These are phyloP conservation scores for Thelephora aurantiotincta DNA, from an alignment of 768 basidiomycete species.

Conservation along the genomic window DNA sequence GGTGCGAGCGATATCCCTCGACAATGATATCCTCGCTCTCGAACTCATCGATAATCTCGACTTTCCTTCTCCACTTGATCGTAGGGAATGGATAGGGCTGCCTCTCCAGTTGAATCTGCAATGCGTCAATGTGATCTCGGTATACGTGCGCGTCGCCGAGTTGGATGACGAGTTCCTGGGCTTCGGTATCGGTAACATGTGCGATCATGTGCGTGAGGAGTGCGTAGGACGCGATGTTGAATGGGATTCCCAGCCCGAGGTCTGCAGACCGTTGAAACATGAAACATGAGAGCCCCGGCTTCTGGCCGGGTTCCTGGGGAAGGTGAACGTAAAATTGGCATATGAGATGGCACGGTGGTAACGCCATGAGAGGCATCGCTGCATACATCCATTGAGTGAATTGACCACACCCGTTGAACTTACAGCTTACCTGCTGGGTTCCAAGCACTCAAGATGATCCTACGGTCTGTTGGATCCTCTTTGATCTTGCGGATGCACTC, in stretches of 20 bases:
- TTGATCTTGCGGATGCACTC: constrained; percentile 89
- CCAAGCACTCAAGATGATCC: constrained; percentile 95
- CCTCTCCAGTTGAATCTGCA: constrained; percentile 67
- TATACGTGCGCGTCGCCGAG: constrained; percentile 98
- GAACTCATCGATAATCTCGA: constrained; percentile 70
- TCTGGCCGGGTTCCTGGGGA: constrained; percentile 37
- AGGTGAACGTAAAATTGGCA: constrained; percentile 98
- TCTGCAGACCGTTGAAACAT: constrained; percentile 99
- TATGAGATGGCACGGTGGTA: constrained; percentile 97
- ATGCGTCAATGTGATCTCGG: constrained; percentile 79
- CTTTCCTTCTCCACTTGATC: constrained; percentile 54
- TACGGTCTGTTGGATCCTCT: constrained; percentile 82
- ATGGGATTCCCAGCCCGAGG: constrained; percentile 92
- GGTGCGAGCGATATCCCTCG: constrained; percentile 76
- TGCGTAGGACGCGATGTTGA: constrained; percentile 98
- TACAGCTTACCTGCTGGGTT: constrained; percentile 78
- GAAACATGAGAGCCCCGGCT: constrained; percentile 76
- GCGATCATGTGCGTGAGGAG: constrained; percentile 97
- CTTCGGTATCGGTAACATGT: constrained; percentile 72
- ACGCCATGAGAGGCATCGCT: constrained; percentile 93
- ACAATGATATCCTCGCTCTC: constrained; percentile 68
- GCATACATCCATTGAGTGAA: neutral
- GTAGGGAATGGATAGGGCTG: constrained; percentile 76
- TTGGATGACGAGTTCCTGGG: constrained; percentile 87
- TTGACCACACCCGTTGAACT: neutral